Base-by-base conservation (phyloP, 1,139 yeast genomes). In the Geotrichum carabidarum region DNA sequence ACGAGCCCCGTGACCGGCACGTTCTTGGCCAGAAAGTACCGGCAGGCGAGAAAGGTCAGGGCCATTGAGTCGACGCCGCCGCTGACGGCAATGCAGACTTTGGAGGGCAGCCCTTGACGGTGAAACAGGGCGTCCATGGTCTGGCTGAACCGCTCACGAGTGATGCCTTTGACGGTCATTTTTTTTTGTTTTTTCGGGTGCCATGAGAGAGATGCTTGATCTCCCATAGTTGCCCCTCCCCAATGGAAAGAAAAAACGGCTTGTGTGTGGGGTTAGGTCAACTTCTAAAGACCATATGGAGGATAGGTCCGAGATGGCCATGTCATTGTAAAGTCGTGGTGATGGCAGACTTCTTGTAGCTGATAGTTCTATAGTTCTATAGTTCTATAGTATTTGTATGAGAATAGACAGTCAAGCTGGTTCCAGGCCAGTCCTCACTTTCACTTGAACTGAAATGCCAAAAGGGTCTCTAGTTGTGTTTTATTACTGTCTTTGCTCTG, bases 21-120 rank as follows among this genome's bases (percentile, higher is more conserved):
- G 1, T 74, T 68, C 7, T 65, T 56, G 18, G 60, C 59, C 54
- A 62, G 57, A 49, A 71, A 63, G 61, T 70, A 75, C 47, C 70
- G 69, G 1, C 70, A 61, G 7, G 74, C 60, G 14, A 84, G 68
- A 62, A 75, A 76, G 0, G 86, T 74, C 48, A 86, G 67, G 34
- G 86, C 83, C 79, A 86, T 81, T 1, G 94, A 86, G 64, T 86
- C 95, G 1, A 83, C 90, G 0, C 95, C 95, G 2, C 95, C 95
- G 8, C 89, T 82, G 2, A 86, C 76, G 0, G 91, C 90, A 15
- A 70, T 44, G 2, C 62, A 71, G 4, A 70, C 47, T 27, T 30
- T 30, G 8, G 34, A 8, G 12, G 57, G 57, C 9, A 40, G 35
- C 1, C 18, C 8, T 2, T 42, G 47, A 5, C 40, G 32, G 11